Base-by-base conservation (phyloP, 2,329 filamentous ascomycete species). In the Teratosphaeria viscida region DNA sequence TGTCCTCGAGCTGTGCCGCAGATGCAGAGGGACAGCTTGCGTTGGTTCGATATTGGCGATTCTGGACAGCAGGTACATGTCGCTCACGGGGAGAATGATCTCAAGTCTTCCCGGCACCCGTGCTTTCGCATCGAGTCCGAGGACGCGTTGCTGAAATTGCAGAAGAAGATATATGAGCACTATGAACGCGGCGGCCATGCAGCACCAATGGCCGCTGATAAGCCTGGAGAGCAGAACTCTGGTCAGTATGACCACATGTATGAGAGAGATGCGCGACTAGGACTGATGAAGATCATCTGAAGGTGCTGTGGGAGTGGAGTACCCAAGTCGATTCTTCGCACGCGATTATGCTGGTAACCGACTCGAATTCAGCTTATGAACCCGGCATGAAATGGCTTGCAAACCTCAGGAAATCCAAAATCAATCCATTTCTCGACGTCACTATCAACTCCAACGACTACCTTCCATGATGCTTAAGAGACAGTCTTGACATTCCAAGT, bases 261-360 rank as follows among this genome's bases (percentile, higher is more conserved):
- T 11, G 27, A 54, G 14, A 7, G 53, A 16, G 19, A 75, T 77
- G 55, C 57, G 70, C 67, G 49, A 35, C 7, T 57, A 23, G 26
- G 56, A 34, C 35, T 55, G 27, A 27, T 27, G 54, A 11, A n/a
- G 11, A 43, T 14, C 29, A n/a, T 35, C 39, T 39, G n/a, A 29
- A 79, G 78, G 82, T 2, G 71, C 75, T 0, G 74, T 82, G 65
- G 82, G 82, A 0, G 78, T 79, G 1, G 84, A 86, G 68, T 85
- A 84, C 65, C 83, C 84, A 0, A 75, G 72, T 39, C 75, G 84
- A 14, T 87, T 87, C 69, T 87, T 87, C 69, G 83, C 82, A 0
- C 77, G 74, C 59, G 74, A 76, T 61, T 76, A 69, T 63, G 74
- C 74, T 27, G 73, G 74, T 1, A 76, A 76, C 34, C 66, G 74